Base-by-base conservation (phyloP, 129 eudicot species). In the Scalesia atractyloides region DNA sequence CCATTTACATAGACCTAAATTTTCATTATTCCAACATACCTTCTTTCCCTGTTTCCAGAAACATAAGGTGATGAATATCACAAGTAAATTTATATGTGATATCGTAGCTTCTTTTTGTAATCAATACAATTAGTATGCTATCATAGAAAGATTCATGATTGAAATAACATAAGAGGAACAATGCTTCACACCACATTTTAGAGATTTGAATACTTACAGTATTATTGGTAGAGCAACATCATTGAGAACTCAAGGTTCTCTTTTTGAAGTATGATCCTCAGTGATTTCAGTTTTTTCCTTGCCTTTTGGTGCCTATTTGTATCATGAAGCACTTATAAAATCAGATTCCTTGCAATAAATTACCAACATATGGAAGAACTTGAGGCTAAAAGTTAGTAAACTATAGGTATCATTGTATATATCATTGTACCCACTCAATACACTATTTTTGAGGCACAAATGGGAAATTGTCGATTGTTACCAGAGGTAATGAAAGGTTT, bases 181-280 rank as follows among this genome's bases (percentile, higher is more conserved):
- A 36, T 73, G 60, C 60, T 30, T 68, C 44, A 26, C 15, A 8
- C 46, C 46, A 50, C 34, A 30, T 30, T 2, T 30, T 30, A 14
- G 73, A 66, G 26, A 19, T 18, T 49, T 60, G 49, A 10, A 41
- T 72, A 79, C 95, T 77, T 85, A 85, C 95, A 76, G 90, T 81
- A 90, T 85, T 34, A 88, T 52, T 43, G 95, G 90, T 64, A 88
- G 80, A 73, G 86, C 88, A 60, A 78, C 69, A 14, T 85, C 88
- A 76, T 60, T 83, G 33, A 88, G 83, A 37, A 26, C 66, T 54
- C 73, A 64, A 19, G 69, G 54, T 22, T 70, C 76, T 53, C 76
- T 51, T 80, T 67, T 80, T 17, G 74, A 50, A 22, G 51, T 7
- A 63, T 22, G 13, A 63, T 62, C 61, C 70, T 48, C 51, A 61